Base-by-base conservation (phyloP, 2,329 filamentous ascomycete species). In the Septoria petroselini region DNA sequence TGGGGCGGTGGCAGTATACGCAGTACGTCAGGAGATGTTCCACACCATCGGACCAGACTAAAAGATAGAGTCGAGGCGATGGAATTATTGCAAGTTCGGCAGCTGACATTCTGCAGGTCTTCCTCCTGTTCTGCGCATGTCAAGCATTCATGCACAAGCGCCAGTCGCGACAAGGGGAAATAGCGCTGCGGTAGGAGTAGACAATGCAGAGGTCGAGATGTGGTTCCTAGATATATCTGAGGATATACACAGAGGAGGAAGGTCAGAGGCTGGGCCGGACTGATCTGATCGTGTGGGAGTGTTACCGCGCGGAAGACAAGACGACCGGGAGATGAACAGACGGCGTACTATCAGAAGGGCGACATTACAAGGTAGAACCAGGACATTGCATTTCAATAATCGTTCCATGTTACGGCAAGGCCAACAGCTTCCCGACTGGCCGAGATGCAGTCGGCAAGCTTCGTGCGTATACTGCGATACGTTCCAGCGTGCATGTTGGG, bases 61-160 rank as follows among this genome's bases (percentile, higher is more conserved):
- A 25, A 14, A 50, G n/a, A 14, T 21, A 27, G 18, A 34, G 17
- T 35, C n/a, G 38, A 34, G 19, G 30, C 19, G 8, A 17, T 23
- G 40, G 15, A 18, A 43, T 30, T n/a, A n/a, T n/a, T n/a, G 25
- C 34, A 55, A 17, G 30, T 21, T 5, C 19, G 15, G 27, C 12
- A 46, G 25, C 11, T 30, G 2, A 45, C 44, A 21, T 2, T 17
- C 15, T 41, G 41, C 58, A 94, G 91, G 83, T 79, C 14, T 97
- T 97, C 77, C 80, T 96, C 49, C 78, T 94, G 42, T 96, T 95
- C 74, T 97, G 91, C 72, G 87, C 85, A 50, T 81, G 91, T 60
- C 91, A 97, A 70, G 91, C 90, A 57, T 81, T 86, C 65, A 79
- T 96, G 54, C 90, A 97, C 71, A 73, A 88, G 63, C 84, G 89